These are phyloP conservation scores for Dimargaris xerosporica DNA, from an alignment of 192 early-diverging fungal genomes.

Conservation along the genomic window DNA sequence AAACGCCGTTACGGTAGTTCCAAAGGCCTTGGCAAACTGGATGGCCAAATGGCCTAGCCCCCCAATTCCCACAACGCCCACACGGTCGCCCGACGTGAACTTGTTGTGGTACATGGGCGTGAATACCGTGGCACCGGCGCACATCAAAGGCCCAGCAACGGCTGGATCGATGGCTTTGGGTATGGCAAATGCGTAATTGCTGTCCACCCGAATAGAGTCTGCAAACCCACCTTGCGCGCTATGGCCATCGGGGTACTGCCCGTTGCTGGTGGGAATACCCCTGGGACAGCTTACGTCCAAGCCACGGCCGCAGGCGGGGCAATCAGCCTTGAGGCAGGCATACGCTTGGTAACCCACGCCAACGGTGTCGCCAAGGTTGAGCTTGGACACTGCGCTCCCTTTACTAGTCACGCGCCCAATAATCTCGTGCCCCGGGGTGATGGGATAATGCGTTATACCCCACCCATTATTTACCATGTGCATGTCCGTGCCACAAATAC, in stretches of 20 bases:
- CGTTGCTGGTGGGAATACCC: constrained; percentile 34
- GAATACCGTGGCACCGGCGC: constrained; percentile 69
- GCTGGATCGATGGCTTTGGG: constrained; percentile 30
- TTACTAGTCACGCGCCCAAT: constrained; percentile 44
- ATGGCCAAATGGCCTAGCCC: constrained; percentile 61
- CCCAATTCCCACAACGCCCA: constrained; percentile 67
- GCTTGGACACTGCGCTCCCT: constrained; percentile 33
- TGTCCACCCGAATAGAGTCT: constrained; percentile 40
- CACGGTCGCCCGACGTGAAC: constrained; percentile 39
- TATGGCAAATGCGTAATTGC: constrained; percentile 47
- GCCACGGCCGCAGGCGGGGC: constrained; percentile 30
- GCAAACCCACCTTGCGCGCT: constrained; percentile 40
- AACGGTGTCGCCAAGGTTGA: constrained; percentile 41
- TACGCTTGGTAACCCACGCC: constrained; percentile 53
- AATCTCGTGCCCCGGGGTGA: constrained; percentile 54
- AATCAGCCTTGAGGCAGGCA: constrained; percentile 34
- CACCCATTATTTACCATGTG: constrained; percentile 50
- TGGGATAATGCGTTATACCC: constrained; percentile 24
- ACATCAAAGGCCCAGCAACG: constrained; percentile 58
- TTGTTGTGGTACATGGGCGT: constrained; percentile 43
- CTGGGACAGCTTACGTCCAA: constrained; percentile 26
- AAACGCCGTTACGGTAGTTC: constrained; percentile 33
- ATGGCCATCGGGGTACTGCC: constrained; percentile 31
- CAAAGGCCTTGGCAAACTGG: constrained; percentile 39
- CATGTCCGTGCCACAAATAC: constrained; percentile 64